Percentiles rank a stretch among this genome's conserved stretches.
These are phyloP conservation scores for Eucalyptus polybractea DNA, from an alignment of 345 rosid species.

Conservation along the genomic window DNA sequence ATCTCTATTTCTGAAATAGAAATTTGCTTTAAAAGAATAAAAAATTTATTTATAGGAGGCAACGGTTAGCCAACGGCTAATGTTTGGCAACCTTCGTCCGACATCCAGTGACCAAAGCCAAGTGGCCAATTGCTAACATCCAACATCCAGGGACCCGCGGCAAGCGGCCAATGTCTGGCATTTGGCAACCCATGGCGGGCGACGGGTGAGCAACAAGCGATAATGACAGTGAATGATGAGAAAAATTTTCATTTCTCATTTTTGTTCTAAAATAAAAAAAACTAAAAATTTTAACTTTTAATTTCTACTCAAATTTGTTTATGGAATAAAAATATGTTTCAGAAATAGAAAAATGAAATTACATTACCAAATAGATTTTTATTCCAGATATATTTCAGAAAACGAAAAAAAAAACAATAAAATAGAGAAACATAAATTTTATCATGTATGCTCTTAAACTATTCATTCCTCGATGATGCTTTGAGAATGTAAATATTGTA, in stretches of 20 bases:
- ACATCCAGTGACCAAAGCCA: accelerated
- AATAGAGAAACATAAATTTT: accelerated
- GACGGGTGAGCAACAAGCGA: accelerated
- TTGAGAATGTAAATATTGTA: too few species aligned
- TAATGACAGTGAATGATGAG: accelerated
- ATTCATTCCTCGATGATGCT: too few species aligned
- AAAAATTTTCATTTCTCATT: too few species aligned
- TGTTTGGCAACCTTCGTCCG: accelerated
- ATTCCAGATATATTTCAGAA: accelerated
- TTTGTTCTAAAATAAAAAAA: too few species aligned
- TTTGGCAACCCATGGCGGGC: too few species aligned
- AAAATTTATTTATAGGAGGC: accelerated
- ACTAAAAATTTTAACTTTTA: too few species aligned
- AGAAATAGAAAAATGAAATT: too few species aligned
- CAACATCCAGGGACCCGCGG: accelerated
- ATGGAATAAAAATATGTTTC: accelerated
- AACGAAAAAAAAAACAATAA: accelerated
- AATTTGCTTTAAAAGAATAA: accelerated
- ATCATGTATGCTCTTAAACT: accelerated
- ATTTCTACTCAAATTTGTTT: too few species aligned
- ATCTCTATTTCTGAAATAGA: too few species aligned
- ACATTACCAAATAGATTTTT: accelerated
- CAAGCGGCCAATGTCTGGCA: accelerated
- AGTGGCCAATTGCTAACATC: accelerated
- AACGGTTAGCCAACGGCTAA: accelerated